Conservation (phyloP, 441 rosid genomes). For the Pelargonium cotyledonis region DNA sequence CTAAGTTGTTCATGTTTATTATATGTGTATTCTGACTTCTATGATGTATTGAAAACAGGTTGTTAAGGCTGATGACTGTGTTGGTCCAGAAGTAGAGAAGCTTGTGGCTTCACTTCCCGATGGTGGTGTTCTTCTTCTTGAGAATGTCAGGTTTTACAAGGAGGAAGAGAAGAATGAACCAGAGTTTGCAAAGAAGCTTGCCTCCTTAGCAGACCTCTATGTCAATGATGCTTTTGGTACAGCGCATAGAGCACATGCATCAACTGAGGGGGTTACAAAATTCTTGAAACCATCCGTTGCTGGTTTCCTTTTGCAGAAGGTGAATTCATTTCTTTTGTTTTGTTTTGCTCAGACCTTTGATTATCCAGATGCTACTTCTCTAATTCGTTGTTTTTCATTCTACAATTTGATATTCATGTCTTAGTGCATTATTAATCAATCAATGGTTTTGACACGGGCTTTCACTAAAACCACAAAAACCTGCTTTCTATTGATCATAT, state of each 20-base stretch:
- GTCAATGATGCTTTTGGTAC: conserved; percentile 95
- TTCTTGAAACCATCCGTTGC: conserved; percentile 91
- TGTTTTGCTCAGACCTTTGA: too few species aligned
- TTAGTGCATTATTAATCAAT: too few species aligned
- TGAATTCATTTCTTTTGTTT: too few species aligned
- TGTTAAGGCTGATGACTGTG: conserved; percentile 75
- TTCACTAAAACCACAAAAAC: too few species aligned
- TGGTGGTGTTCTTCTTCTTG: conserved; percentile 78
- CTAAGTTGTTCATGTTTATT: not conserved
- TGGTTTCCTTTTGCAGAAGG: conserved; percentile 98
- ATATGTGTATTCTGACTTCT: not conserved
- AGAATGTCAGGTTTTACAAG: conserved; percentile 83
- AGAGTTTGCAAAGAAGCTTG: conserved; percentile 93
- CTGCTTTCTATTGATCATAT: too few species aligned
- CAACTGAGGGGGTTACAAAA: conserved; percentile 92
- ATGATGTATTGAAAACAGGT: conserved; percentile 41
- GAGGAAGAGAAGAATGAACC: conserved; percentile 97
- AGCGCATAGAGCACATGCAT: conserved; percentile 97
- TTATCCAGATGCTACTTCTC: too few species aligned
- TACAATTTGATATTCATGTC: too few species aligned
- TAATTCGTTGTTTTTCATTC: too few species aligned
- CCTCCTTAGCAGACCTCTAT: conserved; percentile 75
- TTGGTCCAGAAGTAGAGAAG: conserved; percentile 78
- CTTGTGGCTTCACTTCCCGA: conserved; percentile 59
- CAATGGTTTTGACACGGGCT: too few species aligned